Conservation (phyloP, 768 basidiomycete genomes). For the Suillus hirtellus region DNA sequence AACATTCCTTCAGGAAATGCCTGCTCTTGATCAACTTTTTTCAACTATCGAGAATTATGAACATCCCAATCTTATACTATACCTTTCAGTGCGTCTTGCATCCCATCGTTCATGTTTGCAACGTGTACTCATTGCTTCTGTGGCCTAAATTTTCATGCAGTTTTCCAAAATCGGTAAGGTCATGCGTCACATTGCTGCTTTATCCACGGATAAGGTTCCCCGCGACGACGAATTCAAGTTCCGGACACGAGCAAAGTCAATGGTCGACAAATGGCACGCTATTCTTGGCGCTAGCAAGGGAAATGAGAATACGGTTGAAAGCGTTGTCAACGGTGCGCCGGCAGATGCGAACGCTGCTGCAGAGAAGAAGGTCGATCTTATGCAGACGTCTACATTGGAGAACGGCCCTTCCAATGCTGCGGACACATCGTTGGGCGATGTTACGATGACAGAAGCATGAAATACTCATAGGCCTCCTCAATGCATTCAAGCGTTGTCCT, state of each 20-base stretch:
- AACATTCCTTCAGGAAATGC: conserved; percentile 64
- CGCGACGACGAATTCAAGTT: conserved; percentile 54
- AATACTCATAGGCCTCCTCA: background rate
- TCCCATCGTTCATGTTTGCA: conserved; percentile 13
- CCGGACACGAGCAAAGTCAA: conserved; percentile 46
- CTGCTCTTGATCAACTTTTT: conserved; percentile 68
- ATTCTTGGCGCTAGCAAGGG: conserved; percentile 36
- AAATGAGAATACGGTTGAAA: conserved; percentile 31
- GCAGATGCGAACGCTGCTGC: conserved; percentile 21
- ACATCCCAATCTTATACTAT: conserved; percentile 69
- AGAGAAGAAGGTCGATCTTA: conserved; percentile 22
- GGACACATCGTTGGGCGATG: conserved; percentile 33
- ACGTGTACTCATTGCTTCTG: conserved; percentile 14
- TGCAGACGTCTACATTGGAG: conserved; percentile 23
- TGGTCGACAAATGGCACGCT: conserved; percentile 49
- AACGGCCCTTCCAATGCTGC: conserved; percentile 34
- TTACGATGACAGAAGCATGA: conserved; percentile 45
- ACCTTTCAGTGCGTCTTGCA: conserved; percentile 52
- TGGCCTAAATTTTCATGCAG: conserved; percentile 16
- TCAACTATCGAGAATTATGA: conserved; percentile 75
- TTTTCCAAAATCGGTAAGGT: conserved; percentile 58
- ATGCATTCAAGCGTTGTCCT: conserved; percentile 8
- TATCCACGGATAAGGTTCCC: conserved; percentile 44
- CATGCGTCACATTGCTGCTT: conserved; percentile 59
- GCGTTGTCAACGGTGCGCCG: conserved; percentile 26